phyloP scores from a whole-genome alignment of 2,329 filamentous ascomycete genomes.

The Tolypocladium tropicale region DNA sequence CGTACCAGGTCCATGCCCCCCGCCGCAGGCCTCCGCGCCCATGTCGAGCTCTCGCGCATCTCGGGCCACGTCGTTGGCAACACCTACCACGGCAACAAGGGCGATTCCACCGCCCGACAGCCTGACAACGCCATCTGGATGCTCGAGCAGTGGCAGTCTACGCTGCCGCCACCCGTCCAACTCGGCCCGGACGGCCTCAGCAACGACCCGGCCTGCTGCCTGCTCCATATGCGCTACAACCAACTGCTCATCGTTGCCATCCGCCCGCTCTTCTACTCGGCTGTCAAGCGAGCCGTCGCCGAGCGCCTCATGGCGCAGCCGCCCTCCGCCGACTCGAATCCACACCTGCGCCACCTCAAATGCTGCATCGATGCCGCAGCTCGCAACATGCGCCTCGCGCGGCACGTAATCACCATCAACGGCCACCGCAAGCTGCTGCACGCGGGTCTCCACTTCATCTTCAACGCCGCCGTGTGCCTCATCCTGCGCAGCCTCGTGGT shows the following conservation, averaged over 20 bases:
- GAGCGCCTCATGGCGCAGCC: conserved; percentile 23
- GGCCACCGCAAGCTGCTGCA: conserved; percentile 30
- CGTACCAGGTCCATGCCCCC: conserved; percentile 29
- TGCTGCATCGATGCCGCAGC: conserved; percentile 33
- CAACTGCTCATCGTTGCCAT: conserved; percentile 38
- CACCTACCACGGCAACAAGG: conserved; percentile 26
- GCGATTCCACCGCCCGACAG: conserved; percentile 15
- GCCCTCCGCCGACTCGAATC: conserved; percentile 11
- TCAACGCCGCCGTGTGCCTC: conserved; percentile 38
- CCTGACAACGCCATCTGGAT: conserved; percentile 29
- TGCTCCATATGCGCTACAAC: conserved; percentile 40
- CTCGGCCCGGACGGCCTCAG: conserved; percentile 23
- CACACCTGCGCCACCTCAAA: conserved; percentile 18
- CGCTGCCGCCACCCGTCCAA: conserved; percentile 26
- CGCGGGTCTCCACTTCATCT: conserved; percentile 35
- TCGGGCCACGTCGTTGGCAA: conserved; percentile 38
- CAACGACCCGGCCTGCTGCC: conserved; percentile 30
- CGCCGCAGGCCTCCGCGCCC: conserved; percentile 31
- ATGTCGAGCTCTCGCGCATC: conserved; percentile 36
- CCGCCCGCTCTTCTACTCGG: conserved; percentile 35
- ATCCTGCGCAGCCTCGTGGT: conserved; percentile 32
- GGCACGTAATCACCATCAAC: conserved; percentile 25
- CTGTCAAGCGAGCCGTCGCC: conserved; percentile 35
- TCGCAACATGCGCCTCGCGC: conserved; percentile 33
- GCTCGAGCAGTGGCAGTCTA: conserved; percentile 30